Evolutionary conservation across 208 protist genomes (phyloP), one percentile per base, ranked within the genome.

Genomic region (Acanthamoeba pearcei): DNA sequence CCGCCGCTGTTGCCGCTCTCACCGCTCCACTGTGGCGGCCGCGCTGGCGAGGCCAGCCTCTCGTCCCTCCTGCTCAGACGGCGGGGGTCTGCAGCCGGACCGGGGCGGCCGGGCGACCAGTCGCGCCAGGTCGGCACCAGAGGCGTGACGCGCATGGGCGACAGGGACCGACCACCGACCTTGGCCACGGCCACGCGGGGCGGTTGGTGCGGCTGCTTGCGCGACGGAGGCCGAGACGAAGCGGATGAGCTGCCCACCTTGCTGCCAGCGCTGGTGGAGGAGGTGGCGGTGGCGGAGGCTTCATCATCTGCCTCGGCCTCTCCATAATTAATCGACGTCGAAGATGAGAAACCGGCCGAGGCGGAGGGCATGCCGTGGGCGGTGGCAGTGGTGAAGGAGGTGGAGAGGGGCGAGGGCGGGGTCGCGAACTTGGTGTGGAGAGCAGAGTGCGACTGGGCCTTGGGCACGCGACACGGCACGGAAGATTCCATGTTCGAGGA

Each of bases 301-400:
- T 8, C 70, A 2, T 42, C 35, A 24, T 82, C 72, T 42, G 49
- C 72, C 35, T 19, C 38, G 5, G 19, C 72, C 3, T 53, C 72
- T 49, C 72, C 72, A 22, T 82, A 82, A 53, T 82, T 82, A n/a
- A 82, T 82, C 38, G 72, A 82, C 29, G 72, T 53, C n/a, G 22
- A 22, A 42, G 35, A 22, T 6, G 35, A 5, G 35, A 53, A 29
- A 22, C 4, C 29, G n/a, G 8, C 70, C 70, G 60, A 27, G 24
- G 22, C 10, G 12, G 60, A 6, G 22, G 60, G 12, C 27, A 35
- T 70, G 64, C 15, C 57, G 17, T 62, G 17, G 17, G 57, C 15
- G 15, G 17, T 24, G 57, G 57, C 6, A 24, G 15, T 15, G 15
- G 64, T 70, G 64, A 70, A 70, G 64, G 64, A 70, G n/a, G 27